phyloP scores from a whole-genome alignment of 805 yeast species.

The Cyberlindnera mrakii region DNA sequence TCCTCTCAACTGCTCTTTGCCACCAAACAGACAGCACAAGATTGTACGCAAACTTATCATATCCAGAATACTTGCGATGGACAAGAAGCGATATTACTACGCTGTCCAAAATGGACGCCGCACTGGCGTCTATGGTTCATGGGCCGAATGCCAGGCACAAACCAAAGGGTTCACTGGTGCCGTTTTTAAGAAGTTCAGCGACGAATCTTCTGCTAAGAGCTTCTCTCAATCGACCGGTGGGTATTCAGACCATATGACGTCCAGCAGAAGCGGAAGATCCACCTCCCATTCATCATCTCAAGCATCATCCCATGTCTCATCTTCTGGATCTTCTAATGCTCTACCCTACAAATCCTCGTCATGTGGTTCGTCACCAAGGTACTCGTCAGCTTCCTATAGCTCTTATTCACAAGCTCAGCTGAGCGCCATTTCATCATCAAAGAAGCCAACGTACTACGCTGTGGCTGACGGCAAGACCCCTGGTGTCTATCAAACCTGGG shows the following conservation, averaged over 20 bases:
- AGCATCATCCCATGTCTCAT: too few relatives aligned
- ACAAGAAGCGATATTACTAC: conserved; percentile 28
- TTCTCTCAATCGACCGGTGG: not conserved
- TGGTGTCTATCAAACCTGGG: conserved; percentile 64
- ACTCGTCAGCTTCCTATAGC: not conserved
- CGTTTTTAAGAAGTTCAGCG: conserved; percentile 36
- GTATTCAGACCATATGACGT: not conserved
- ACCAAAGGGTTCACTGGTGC: conserved; percentile 39
- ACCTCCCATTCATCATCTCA: too few relatives aligned
- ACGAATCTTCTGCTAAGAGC: conserved; percentile 14
- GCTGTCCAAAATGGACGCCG: conserved; percentile 51
- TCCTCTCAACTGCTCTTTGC: not conserved
- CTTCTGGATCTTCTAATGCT: too few relatives aligned
- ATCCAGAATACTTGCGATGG: conserved; percentile 3
- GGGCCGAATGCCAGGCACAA: conserved; percentile 51
- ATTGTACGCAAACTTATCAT: not conserved
- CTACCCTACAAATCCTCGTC: too few relatives aligned
- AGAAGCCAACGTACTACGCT: conserved; percentile 36
- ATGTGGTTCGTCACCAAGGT: not conserved
- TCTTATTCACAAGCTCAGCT: not conserved
- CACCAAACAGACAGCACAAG: not conserved
- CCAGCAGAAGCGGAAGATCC: too few relatives aligned
- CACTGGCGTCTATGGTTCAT: conserved; percentile 38
- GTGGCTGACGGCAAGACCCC: conserved; percentile 41
- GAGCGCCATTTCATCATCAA: not conserved